Evolutionary conservation across 805 yeast genomes (phyloP), one percentile per base, ranked within the genome.

Genomic region (Metschnikowia peoriensis): DNA sequence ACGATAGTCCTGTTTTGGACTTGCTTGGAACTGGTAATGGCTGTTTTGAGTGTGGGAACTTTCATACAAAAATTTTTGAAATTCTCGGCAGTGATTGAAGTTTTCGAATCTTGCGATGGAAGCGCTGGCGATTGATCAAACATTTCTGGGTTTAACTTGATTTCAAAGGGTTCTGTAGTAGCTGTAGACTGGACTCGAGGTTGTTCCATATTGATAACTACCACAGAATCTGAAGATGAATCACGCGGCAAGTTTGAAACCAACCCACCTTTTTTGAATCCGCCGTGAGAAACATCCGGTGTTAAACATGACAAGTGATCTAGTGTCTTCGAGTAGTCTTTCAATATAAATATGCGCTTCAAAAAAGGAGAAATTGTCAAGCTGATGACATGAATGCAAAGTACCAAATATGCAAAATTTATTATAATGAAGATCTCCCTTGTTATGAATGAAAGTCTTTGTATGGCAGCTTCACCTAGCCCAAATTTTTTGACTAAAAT

Each of bases 381-480:
- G 35, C 59, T 57, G 15, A 67, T 62, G 41, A 67, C 68, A 47
- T 67, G 69, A 29, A 67, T 61, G 51, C 70, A 65, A 41, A 66
- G 58, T 1, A 62, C 62, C 55, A 62, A 51, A 41, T 63, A 62
- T 4, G 63, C 57, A 46, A 56, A 60, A 41, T 60, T 57, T 15
- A 61, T 37, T 12, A 59, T 53, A 14, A 54, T 49, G 5, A 50
- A 48, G 22, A 44, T 15, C 32, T 55, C 58, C 29, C 52, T 51
- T 44, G 62, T 44, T 41, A 59, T 46, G 28, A 54, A 27, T 41
- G 56, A 39, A 28, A 50, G 40, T 22, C 44, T 38, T 16, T 41
- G 44, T 6, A 38, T 38, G 17, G 39, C 28, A 10, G 34, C 41
- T 10, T 49, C 49, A 8, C 48, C 44, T 12, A 44, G 46, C 28